Evolutionary conservation across 805 yeast genomes (phyloP), one percentile per base, ranked within the genome.

Genomic region (Wickerhamomyces strasburgensis): DNA sequence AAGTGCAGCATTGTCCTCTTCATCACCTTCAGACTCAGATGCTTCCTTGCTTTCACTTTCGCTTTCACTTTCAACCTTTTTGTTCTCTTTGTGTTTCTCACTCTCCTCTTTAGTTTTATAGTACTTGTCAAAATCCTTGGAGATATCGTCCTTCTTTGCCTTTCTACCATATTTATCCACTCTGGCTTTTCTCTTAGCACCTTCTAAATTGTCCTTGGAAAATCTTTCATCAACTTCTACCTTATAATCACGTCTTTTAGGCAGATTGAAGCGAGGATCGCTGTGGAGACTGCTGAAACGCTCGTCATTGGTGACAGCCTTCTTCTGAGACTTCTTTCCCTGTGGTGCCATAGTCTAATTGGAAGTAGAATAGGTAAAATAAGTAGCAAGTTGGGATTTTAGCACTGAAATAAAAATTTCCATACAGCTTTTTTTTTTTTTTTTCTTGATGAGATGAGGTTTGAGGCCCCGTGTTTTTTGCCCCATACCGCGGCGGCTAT

Each of bases 141-240:
- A 21, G 23, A 58, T 60, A 6, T 74, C 72, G 24, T 66, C 61
- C 3, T 57, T 59, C 25, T 67, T 67, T 17, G 86, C 52, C 48
- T 73, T 80, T 57, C 97, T 73, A 31, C 98, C 98, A 58, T 87
- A 90, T 50, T 83, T 79, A 57, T 93, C 98, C 32, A 86, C 81
- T 41, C 74, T 76, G 5, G 82, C 73, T 37, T 64, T 63, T 27
- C 54, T 63, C 39, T 72, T 68, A 36, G 78, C 78, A n/a, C 82
- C 75, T 44, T 78, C 73, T 38, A 78, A 64, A 37, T 64, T 72
- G 35, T 67, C 64, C 31, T 77, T 76, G 49, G 80, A 82, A 62
- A 93, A 93, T 60, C 98, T 77, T 39, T 78, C 82, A 61, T 93
- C 98, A 17, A 93, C 70, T 48, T 84, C 78, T 27, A 87, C 83